Evolutionary conservation across 139 green algal genomes (phyloP), one percentile per base, ranked within the genome.

Genomic region (Monoraphidium neglectum): DNA sequence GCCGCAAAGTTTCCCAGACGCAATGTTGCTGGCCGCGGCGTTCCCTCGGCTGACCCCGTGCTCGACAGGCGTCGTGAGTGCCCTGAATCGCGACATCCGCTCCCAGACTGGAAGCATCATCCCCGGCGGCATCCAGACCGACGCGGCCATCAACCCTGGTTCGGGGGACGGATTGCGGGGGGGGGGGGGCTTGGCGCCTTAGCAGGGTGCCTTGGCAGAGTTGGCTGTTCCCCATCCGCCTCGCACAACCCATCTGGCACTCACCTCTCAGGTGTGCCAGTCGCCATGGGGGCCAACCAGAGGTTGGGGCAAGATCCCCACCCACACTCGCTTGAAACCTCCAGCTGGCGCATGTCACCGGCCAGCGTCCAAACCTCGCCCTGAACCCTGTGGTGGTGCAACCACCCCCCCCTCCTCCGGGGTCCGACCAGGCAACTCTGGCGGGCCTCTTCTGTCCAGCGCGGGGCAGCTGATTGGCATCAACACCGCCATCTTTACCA

Each of bases 401-500:
- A n/a, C n/a, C n/a, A n/a, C 36, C 30, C 46, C 3, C 2, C 47
- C 37, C 40, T 18, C n/a, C 81, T 32, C 77, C 33, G 84, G 83
- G 23, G 89, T 88, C 61, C 79, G 60, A 12, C 78, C 77, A 78
- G 77, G 82, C 53, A 87, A 89, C 73, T 86, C 76, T 43, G 87
- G 93, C 0, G 93, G 93, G 0, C 93, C 93, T 0, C 70, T 97
- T 46, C 78, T 97, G 28, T 85, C 95, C 77, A 91, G 71, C 13
- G 24, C 30, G 54, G 93, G 90, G 10, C 59, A 64, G 0, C 40
- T 96, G 1, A 85, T 95, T 26, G 91, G 90, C 4, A n/a, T 94
- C 61, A 93, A 93, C 85, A 93, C 90, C 4, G 92, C 92, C 32
- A 97, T 97, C 81, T 97, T 95, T 84, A 96, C 90, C 4, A 51